A percentile compares a stretch with the other conserved stretches of the same genome.
Evolutionary conservation across 176 grass and related monocot genomes (phyloP).

Genomic region (Zea mays): DNA sequence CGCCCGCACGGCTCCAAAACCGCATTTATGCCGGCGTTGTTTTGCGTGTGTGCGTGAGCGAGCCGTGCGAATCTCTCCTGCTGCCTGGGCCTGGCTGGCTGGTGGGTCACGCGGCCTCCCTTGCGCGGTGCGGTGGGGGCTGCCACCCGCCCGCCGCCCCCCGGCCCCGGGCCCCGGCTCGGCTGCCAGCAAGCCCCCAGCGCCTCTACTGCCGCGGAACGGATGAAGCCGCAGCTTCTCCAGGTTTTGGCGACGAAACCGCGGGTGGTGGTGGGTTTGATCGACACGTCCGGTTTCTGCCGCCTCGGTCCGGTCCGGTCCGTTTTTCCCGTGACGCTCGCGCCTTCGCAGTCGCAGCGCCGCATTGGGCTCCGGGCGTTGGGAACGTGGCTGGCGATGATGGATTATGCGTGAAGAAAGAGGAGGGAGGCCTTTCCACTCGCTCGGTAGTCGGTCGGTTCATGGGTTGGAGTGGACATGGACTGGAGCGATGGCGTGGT

Average conservation of each 20-base stretch:
- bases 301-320: not conserved
- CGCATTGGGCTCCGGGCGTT: not conserved
- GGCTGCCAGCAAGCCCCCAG: not conserved
- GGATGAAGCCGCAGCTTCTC: not conserved
- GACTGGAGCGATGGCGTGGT: not conserved
- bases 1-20: slow-evolving; percentile 49
- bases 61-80: slow-evolving; percentile 36
- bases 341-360: not conserved
- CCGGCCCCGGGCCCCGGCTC: not conserved
- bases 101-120: too few species aligned
- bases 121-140: not conserved
- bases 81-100: not conserved
- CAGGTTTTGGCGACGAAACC: not conserved
- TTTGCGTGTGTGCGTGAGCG: slow-evolving; percentile 42
- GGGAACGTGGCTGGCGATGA: slow-evolving; percentile 19
- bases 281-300: not conserved
- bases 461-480: too few species aligned
- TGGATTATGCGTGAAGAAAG: slow-evolving; percentile 52
- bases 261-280: not conserved
- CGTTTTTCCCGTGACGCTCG: not conserved
- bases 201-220: not conserved
- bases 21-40: slow-evolving; percentile 51
- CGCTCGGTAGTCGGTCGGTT: too few species aligned
- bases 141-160: not conserved
- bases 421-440: not conserved